Base-by-base conservation (phyloP, 768 basidiomycete genomes). In the Fibroporia radiculosa region DNA sequence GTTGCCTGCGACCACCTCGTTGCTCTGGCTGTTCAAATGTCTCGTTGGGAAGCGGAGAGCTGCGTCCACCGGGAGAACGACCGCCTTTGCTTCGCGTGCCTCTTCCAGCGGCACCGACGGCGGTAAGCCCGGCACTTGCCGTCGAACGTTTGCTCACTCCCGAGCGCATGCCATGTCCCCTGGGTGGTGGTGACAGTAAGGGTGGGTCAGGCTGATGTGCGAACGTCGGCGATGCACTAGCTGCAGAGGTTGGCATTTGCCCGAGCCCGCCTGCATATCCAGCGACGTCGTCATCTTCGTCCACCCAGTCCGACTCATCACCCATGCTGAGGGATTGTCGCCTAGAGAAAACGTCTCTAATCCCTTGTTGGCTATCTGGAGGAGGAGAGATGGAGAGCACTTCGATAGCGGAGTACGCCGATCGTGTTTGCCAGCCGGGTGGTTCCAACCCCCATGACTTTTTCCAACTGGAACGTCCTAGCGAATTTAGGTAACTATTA, bases 391-490 rank as follows among this genome's bases (percentile, higher is more conserved):
- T 74, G n/a, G 77, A 74, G 11, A 89, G 69, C 7, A 89, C 84
- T 59, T 91, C 88, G 23, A 89, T 70, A 2, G 56, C 56, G 1
- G 52, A 24, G 55, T 82, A 81, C 11, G 78, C 67, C 5, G 76
- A 72, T 25, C 64, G 63, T n/a, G 67, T 72, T 40, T 85, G 82
- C 86, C 87, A 90, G 14, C 87, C 88, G 18, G 88, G 86, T 5
- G 88, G 89, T 55, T 91, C 86, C 23, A 82, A 65, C 1, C 89
- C 89, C 89, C 89, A 92, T 6, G 82, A 77, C 62, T 88, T 89
- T 70, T 87, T 90, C 89, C 89, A 92, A 58, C 84, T 84, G 18
- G 83, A 80, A 24, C 80, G 76, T 25, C 83, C 77, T 40, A 78
- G 57, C 3, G 71, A 68, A 29, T 59, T 63, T 12, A 61, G 51